phyloP scores from a whole-genome alignment of 495 filamentous ascomycete genomes.

The Cercophora sp. region DNA sequence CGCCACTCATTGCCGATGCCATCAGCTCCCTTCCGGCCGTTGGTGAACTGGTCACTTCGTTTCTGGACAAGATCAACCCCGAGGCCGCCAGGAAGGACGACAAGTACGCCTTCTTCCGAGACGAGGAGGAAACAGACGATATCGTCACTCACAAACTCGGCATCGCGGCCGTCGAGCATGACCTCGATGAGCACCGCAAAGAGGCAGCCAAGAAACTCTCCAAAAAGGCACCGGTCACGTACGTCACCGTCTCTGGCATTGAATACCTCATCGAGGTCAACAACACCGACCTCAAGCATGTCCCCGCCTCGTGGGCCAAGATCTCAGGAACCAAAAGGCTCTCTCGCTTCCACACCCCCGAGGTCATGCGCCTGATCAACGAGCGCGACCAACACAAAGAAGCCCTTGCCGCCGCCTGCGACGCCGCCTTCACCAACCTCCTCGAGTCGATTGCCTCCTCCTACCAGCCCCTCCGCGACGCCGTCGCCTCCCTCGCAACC shows the following conservation, averaged over 20 bases:
- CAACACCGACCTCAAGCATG: constrained; percentile 71
- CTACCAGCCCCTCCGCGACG: constrained; percentile 87
- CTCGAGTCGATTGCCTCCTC: constrained; percentile 68
- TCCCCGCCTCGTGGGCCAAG: constrained; percentile 92
- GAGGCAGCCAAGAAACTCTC: constrained; percentile 65
- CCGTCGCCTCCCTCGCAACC: constrained; percentile 76
- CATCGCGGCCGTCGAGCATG: constrained; percentile 84
- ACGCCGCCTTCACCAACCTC: constrained; percentile 70
- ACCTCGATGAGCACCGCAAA: constrained; percentile 71
- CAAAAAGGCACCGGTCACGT: constrained; percentile 65
- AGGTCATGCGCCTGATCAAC: constrained; percentile 73
- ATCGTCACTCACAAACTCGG: constrained; percentile 87
- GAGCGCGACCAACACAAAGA: constrained; percentile 96
- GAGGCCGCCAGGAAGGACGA: constrained; percentile 82
- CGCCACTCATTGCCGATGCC: constrained; percentile 64
- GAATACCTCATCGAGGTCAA: constrained; percentile 92
- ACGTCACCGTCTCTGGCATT: constrained; percentile 79
- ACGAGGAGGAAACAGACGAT: constrained; percentile 77
- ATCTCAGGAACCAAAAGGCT: constrained; percentile 91
- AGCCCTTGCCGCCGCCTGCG: constrained; percentile 85
- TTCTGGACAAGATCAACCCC: constrained; percentile 80
- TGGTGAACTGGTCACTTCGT: constrained; percentile 59
- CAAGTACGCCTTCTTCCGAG: constrained; percentile 90
- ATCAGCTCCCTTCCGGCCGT: constrained; percentile 77
- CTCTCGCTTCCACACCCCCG: constrained; percentile 90